A percentile compares a stretch with the other conserved stretches of the same genome.
These are phyloP conservation scores for Beauveria pseudobassiana DNA, from an alignment of 2,329 filamentous ascomycete genomes.

Conservation along the genomic window DNA sequence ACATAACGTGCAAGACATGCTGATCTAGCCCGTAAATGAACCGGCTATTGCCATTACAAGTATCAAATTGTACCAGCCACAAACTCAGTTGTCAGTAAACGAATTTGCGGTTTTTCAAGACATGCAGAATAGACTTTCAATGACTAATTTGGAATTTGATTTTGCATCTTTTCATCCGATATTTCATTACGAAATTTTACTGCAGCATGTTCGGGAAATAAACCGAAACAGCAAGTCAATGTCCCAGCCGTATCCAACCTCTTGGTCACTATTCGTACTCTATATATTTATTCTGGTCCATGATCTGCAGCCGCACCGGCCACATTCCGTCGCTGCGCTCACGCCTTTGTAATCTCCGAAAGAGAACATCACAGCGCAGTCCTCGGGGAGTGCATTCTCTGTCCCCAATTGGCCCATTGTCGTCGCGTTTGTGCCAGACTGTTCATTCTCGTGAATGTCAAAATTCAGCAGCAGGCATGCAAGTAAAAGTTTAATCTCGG, in stretches of 20 bases:
- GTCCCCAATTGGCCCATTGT: constrained; percentile 1
- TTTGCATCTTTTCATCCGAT: background rate
- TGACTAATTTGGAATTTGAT: background rate
- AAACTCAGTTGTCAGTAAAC: too few relatives aligned
- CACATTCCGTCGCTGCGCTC: background rate
- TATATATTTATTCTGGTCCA: background rate
- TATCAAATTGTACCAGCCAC: too few relatives aligned
- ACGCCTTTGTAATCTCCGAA: background rate
- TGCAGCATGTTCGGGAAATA: background rate
- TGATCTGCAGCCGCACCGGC: background rate
- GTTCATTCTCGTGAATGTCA: constrained; percentile 2
- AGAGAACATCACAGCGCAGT: background rate
- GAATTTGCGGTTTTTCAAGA: background rate
- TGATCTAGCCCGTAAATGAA: background rate
- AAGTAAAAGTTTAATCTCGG: background rate
- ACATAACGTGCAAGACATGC: background rate
- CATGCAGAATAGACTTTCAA: background rate
- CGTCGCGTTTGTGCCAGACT: background rate
- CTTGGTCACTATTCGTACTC: too few relatives aligned
- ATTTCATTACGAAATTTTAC: background rate
- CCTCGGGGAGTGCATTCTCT: constrained; percentile 4
- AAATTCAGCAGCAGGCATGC: background rate
- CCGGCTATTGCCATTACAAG: background rate
- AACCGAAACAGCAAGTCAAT: background rate
- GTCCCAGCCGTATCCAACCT: background rate